These are phyloP conservation scores for Angomonas ambiguus DNA, from an alignment of 208 protist genomes.

Conservation along the genomic window DNA sequence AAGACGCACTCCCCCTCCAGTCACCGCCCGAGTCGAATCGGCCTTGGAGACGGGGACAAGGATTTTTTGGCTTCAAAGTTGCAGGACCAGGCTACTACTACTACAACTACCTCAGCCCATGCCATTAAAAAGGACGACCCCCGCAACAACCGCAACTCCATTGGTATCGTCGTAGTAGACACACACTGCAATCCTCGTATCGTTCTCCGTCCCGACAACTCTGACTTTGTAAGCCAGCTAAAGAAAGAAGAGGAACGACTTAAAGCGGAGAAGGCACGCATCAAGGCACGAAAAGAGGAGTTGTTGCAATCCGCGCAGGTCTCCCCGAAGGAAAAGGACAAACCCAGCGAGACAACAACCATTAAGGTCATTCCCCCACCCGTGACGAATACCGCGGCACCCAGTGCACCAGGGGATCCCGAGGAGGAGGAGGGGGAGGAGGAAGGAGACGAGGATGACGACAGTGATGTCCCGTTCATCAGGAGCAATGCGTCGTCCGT, in stretches of 20 bases:
- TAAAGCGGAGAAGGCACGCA: conserved; percentile 12
- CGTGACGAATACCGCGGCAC: conserved; percentile 10
- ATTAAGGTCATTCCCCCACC: conserved; percentile 1
- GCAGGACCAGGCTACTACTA: conserved; percentile 23
- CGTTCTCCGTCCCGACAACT: conserved; percentile 31
- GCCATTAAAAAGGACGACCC: background rate
- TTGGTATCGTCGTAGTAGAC: conserved; percentile 61
- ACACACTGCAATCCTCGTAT: conserved; percentile 43
- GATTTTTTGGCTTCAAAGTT: conserved; percentile 40
- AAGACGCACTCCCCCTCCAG: conserved; percentile 1
- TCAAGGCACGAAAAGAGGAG: background rate
- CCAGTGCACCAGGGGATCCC: conserved; percentile 3
- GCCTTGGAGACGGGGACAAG: conserved; percentile 37
- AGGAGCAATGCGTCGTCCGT: conserved; percentile 23
- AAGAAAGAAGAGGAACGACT: conserved; percentile 20
- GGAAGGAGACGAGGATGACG: conserved; percentile 21
- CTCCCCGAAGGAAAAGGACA: background rate
- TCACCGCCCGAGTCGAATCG: conserved; percentile 31
- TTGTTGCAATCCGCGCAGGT: conserved; percentile 1
- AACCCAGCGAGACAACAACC: conserved; percentile 18
- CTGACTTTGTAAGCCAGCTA: conserved; percentile 29
- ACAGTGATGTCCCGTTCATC: conserved; percentile 20
- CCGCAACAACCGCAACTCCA: conserved; percentile 18
- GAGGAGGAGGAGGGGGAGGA: conserved; percentile 1
- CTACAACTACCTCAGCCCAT: background rate